Conservation (phyloP, 2,329 filamentous ascomycete genomes). For the Sodiomyces alkalinus region DNA sequence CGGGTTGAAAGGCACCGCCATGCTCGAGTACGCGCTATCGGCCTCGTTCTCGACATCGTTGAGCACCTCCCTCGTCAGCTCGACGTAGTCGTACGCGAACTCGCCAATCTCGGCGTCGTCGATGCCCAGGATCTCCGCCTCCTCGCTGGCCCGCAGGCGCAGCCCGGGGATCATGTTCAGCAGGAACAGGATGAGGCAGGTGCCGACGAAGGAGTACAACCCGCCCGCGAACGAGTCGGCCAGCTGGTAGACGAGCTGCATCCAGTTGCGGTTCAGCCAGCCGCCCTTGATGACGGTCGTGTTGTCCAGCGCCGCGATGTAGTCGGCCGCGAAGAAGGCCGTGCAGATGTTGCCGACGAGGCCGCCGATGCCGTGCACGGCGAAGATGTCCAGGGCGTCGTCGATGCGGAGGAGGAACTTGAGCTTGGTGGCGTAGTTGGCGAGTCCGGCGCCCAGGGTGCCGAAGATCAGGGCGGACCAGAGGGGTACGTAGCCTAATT, state of each 20-base stretch:
- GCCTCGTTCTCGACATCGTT: constrained; percentile 30
- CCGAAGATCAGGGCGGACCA: constrained; percentile 77
- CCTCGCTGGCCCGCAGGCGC: constrained; percentile 56
- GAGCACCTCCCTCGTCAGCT: constrained; percentile 49
- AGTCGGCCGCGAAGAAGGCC: constrained; percentile 70
- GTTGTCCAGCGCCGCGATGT: constrained; percentile 71
- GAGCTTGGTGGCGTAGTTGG: constrained; percentile 84
- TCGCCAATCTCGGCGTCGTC: constrained; percentile 86
- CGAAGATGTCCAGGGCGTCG: constrained; percentile 80
- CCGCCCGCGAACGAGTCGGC: constrained; percentile 67
- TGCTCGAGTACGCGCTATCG: constrained; percentile 26
- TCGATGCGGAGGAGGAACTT: constrained; percentile 73
- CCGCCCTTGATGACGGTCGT: constrained; percentile 52
- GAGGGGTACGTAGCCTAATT: constrained; percentile 53
- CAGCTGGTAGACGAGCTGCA: constrained; percentile 71
- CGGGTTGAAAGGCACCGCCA: constrained; percentile 22
- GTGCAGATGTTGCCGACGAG: constrained; percentile 67
- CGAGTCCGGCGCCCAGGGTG: constrained; percentile 57
- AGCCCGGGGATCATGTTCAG: constrained; percentile 68
- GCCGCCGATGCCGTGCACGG: constrained; percentile 66
- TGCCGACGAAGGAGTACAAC: constrained; percentile 63
- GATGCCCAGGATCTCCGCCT: constrained; percentile 71
- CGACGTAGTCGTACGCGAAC: constrained; percentile 91
- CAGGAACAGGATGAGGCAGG: constrained; percentile 63
- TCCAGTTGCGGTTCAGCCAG: constrained; percentile 73